Base-by-base conservation (phyloP, 1,284 basidiomycete species). In the Pseudozyma sp. region DNA sequence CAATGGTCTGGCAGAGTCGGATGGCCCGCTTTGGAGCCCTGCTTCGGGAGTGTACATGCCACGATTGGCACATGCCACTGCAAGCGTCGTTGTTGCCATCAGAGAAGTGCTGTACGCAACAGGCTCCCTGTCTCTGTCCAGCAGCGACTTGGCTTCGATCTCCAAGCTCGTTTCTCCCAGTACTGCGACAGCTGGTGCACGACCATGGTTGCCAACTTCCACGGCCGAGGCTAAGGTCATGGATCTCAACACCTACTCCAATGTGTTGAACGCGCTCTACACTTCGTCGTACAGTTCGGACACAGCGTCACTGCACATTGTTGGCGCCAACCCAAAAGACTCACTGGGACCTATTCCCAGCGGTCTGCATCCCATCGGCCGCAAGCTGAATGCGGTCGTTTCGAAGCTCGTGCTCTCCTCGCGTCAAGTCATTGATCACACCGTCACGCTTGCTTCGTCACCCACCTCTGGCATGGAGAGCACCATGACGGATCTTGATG, bases 331-430 rank as follows among this genome's bases (percentile, higher is more conserved):
- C 16, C 44, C 59, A 5, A 70, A 60, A 40, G 72, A 75, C 44
- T 45, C 56, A 18, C 18, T 59, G 5, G 61, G 59, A 3, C 58
- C 59, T 8, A 70, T 63, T 14, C 72, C 72, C 5, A 40, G 39
- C 19, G 21, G 52, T 5, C 80, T 88, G 31, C 84, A 85, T 18
- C 83, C 82, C 1, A 77, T 83, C 31, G 85, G 86, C 34, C 85
- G 86, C 38, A 87, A 87, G 57, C 85, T 88, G 52, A 86, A 85
- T 16, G 85, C 86, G 0, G 86, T 86, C 8, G 82, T 88, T 14
- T 87, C 87, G 21, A 87, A 87, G 61, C 83, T 88, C 18, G 83
- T 86, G 12, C 82, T 88, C 3, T 86, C 86, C 11, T 80, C 86
- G 9, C 85, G 87, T 5, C 86, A 87, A 40, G 80, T 84, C 47